Base-by-base conservation (phyloP, 305 asterid species). In the Plantago lanceolata region DNA sequence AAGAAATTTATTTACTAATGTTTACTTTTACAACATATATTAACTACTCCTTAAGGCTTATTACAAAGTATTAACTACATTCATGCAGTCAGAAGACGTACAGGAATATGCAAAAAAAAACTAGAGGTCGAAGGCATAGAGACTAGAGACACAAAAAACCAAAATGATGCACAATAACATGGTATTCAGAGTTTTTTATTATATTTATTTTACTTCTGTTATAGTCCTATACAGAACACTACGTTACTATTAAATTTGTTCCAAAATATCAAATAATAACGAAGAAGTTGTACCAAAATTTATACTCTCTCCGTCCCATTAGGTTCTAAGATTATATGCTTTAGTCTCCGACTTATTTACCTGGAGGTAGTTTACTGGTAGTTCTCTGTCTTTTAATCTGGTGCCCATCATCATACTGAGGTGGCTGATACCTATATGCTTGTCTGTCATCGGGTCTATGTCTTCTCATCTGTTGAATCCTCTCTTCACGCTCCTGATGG, bases 401-500 rank as follows among this genome's bases (percentile, higher is more conserved):
- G 74, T 75, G 75, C 49, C 72, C 79, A 57, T 75, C 90, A 73
- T 81, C 93, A 44, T 60, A 80, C 61, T 71, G 77, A 73, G 64
- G 71, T 24, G 84, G 79, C 59, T 79, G 86, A 74, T 85, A 74
- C 57, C 69, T 80, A 75, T 80, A 76, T 56, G 85, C 72, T 66
- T 82, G 84, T 51, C 81, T 81, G 19, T 81, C 96, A 75, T 90
- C 94, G 9, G 86, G 82, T 45, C 85, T 86, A 47, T 80, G 88
- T 67, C 80, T 84, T 68, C 79, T 84, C 31, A 87, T 64, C 48
- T 80, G 81, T 63, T 79, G 96, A 68, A 72, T 83, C 82, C 97
- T 86, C 71, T 86, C 95, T 64, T 94, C 97, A 51, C 97, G 96
- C 78, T 90, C 99, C 97, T 90, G 74, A 69, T 56, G 44, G 52